Conservation (phyloP, 2,329 filamentous ascomycete species). For the Periconia sp. region DNA sequence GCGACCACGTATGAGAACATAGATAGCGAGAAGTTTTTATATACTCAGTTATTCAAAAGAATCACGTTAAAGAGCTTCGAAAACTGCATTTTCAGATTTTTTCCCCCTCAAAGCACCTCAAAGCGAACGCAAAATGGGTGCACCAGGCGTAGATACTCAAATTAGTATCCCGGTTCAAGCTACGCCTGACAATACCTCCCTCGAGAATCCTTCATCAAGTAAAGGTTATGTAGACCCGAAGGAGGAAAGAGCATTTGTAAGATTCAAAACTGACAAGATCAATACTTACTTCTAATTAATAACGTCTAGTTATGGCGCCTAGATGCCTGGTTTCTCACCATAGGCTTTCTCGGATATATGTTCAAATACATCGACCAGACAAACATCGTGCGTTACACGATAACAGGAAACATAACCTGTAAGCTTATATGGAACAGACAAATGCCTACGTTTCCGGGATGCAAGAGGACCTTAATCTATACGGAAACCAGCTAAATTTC, state of each 20-base stretch:
- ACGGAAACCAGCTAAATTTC: slow-evolving; percentile 56
- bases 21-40: background rate
- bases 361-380: slow-evolving; percentile 20
- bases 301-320: slow-evolving; percentile 9
- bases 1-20: background rate
- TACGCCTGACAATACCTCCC: background rate
- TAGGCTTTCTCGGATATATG: slow-evolving; percentile 15
- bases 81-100: background rate
- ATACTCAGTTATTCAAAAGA: background rate
- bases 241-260: slow-evolving; percentile 3
- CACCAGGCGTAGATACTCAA: background rate
- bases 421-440: background rate
- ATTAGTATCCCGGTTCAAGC: background rate
- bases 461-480: slow-evolving; percentile 11
- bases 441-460: slow-evolving; percentile 45
- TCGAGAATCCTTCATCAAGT: background rate
- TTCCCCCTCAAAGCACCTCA: background rate
- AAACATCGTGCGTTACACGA: slow-evolving; percentile 8
- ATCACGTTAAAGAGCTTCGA: too few species aligned
- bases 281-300: background rate
- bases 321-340: slow-evolving; percentile 9
- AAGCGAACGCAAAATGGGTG: background rate
- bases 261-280: background rate
- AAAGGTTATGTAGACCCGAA: background rate
- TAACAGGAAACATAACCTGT: background rate